A percentile compares a stretch with the other conserved stretches of the same genome.
Evolutionary conservation across 495 filamentous ascomycete species (phyloP).

Genomic region (Aspergillus sclerotioniger): DNA sequence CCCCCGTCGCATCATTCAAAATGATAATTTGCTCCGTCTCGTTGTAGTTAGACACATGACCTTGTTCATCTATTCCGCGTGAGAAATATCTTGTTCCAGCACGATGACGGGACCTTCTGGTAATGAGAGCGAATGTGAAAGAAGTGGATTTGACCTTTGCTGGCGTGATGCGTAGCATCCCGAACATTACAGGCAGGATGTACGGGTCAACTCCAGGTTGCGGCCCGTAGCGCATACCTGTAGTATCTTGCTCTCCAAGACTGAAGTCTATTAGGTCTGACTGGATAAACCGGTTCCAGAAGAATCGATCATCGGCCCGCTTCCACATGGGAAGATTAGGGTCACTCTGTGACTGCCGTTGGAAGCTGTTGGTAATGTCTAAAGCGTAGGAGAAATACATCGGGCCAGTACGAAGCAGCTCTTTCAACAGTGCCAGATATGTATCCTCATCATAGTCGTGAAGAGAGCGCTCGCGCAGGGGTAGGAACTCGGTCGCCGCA

Average conservation of each 20-base stretch:
- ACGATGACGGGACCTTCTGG: constrained; percentile 78
- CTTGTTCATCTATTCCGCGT: constrained; percentile 85
- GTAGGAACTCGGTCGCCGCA: constrained; percentile 86
- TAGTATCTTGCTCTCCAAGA: constrained; percentile 41
- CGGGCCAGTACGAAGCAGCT: constrained; percentile 73
- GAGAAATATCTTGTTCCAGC: constrained; percentile 94
- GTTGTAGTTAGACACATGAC: constrained; percentile 96
- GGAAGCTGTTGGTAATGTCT: constrained; percentile 92
- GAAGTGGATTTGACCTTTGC: constrained; percentile 79
- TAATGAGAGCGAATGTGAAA: constrained; percentile 83
- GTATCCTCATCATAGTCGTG: constrained; percentile 91
- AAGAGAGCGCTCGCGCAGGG: constrained; percentile 85
- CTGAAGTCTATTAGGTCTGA: constrained; percentile 88
- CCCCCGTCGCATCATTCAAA: constrained; percentile 73
- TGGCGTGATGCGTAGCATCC: constrained; percentile 82
- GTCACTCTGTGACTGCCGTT: constrained; percentile 78
- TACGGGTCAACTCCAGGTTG: constrained; percentile 85
- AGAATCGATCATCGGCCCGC: constrained; percentile 93
- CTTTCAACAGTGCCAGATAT: constrained; percentile 76
- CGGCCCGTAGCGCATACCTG: constrained; percentile 55
- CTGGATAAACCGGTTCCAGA: constrained; percentile 94
- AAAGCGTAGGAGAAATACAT: constrained; percentile 99
- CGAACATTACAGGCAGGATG: constrained; percentile 91
- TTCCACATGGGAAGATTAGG: constrained; percentile 76
- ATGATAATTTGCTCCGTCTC: constrained; percentile 93